A percentile compares a stretch with the other conserved stretches of the same genome.
Evolutionary conservation across 805 yeast species (phyloP).

Genomic region (Alloascoidea hylecoeti): DNA sequence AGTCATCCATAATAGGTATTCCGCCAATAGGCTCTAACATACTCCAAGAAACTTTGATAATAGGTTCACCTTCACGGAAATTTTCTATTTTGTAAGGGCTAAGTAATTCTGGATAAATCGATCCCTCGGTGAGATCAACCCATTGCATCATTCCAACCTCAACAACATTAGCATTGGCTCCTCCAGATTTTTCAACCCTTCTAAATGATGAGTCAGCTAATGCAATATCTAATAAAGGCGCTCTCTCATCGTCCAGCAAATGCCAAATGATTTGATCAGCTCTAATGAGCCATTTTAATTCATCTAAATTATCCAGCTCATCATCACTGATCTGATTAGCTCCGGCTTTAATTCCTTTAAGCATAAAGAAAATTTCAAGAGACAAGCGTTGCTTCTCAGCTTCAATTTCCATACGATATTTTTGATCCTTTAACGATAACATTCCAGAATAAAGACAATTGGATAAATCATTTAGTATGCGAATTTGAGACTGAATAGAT

Average conservation of each 20-base stretch:
- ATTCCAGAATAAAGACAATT: neutral
- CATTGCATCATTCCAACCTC: conserved; percentile 46
- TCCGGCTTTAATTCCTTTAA: conserved; percentile 26
- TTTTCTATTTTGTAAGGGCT: conserved; percentile 20
- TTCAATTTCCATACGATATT: conserved; percentile 11
- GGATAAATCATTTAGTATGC: neutral
- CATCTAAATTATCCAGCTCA: conserved; percentile 16
- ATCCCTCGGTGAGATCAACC: conserved; percentile 33
- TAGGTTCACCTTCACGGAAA: conserved; percentile 8
- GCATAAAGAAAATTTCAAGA: conserved; percentile 28
- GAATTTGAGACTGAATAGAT: conserved; percentile 12
- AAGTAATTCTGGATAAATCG: conserved; percentile 42
- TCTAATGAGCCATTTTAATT: conserved; percentile 44
- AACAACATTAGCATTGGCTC: conserved; percentile 49
- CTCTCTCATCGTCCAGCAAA: conserved; percentile 41
- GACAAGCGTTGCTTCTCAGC: conserved; percentile 21
- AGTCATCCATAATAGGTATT: conserved; percentile 40
- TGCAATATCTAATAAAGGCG: conserved; percentile 59
- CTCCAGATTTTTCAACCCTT: conserved; percentile 48
- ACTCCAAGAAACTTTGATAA: conserved; percentile 36
- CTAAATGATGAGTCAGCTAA: conserved; percentile 46
- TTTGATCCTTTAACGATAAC: too few relatives aligned
- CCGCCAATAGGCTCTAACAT: conserved; percentile 64
- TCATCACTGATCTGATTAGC: conserved; percentile 13
- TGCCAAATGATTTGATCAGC: conserved; percentile 65